These are phyloP conservation scores for Hansenula lynferdii DNA, from an alignment of 1,139 yeast species.

Conservation along the genomic window DNA sequence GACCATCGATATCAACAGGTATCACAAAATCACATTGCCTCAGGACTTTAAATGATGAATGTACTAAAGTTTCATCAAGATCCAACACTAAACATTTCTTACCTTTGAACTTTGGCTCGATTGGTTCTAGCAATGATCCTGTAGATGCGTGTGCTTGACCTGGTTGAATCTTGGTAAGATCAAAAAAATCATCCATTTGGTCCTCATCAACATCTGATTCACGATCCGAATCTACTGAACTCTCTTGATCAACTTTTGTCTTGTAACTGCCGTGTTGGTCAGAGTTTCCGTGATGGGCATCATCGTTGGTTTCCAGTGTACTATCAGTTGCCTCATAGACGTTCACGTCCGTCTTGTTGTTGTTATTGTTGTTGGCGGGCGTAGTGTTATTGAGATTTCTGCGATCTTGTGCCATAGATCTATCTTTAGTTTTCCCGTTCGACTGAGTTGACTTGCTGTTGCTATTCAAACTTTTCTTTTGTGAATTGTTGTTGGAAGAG, in stretches of 20 bases:
- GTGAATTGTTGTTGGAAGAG: not conserved
- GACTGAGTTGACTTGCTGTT: not conserved
- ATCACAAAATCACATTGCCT: conserved; percentile 94
- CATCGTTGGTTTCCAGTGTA: conserved; percentile 15
- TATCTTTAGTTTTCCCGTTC: not conserved
- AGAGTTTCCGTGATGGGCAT: not conserved
- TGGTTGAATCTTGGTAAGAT: conserved; percentile 59
- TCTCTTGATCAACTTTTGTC: not conserved
- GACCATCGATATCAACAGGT: conserved; percentile 87
- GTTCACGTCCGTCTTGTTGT: conserved; percentile 15
- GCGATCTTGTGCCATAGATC: not conserved
- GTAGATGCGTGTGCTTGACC: conserved; percentile 60
- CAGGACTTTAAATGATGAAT: conserved; percentile 87
- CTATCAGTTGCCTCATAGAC: conserved; percentile 23
- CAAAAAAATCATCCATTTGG: conserved; percentile 30
- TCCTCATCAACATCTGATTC: conserved; percentile 9
- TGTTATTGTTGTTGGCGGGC: not conserved
- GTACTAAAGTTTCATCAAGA: conserved; percentile 94
- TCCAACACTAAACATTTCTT: conserved; percentile 89
- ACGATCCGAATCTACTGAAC: conserved; percentile 5
- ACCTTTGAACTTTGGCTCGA: conserved; percentile 33
- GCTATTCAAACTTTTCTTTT: not conserved
- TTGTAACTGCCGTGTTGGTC: not conserved
- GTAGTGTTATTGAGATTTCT: not conserved
- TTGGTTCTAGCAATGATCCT: conserved; percentile 62